A percentile compares a stretch with the other conserved stretches of the same genome.
These are phyloP conservation scores for Yamadazyma songkhlaensis DNA, from an alignment of 1,139 yeast genomes.

Conservation along the genomic window DNA sequence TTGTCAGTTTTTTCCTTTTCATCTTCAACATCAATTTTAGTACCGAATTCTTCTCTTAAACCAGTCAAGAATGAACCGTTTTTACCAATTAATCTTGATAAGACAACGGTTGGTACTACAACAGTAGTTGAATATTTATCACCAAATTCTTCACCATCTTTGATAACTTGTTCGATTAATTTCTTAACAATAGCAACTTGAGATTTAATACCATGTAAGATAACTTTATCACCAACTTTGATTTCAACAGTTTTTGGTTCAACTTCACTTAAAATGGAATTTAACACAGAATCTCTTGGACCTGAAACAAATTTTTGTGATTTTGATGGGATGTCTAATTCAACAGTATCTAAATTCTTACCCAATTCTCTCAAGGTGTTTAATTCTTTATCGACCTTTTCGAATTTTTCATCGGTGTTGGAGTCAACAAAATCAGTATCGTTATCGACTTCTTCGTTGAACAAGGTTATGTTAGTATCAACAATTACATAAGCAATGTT, in stretches of 20 bases:
- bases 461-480: constrained; percentile 41
- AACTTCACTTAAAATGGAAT: constrained; percentile 41
- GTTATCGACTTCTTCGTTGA: constrained; percentile 20
- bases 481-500: constrained; percentile 58
- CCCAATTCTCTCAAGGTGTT: constrained; percentile 60
- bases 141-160: constrained; percentile 63
- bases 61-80: constrained; percentile 73
- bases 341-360: constrained; percentile 48
- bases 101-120: constrained; percentile 59
- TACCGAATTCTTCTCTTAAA: constrained; percentile 75
- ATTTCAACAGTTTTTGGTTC: constrained; percentile 40
- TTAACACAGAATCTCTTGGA: constrained; percentile 56
- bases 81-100: constrained; percentile 86
- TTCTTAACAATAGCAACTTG: constrained; percentile 54
- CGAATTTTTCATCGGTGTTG: constrained; percentile 29
- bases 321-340: constrained; percentile 49
- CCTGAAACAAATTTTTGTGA: constrained; percentile 62
- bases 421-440: constrained; percentile 35
- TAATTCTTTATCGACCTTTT: constrained; percentile 48
- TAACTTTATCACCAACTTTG: constrained; percentile 50
- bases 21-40: constrained; percentile 62
- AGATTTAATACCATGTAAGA: constrained; percentile 58
- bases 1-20: constrained; percentile 36
- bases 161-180: constrained; percentile 54
- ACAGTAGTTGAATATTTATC: constrained; percentile 52